Conservation (phyloP, 768 basidiomycete species). For the Leccinum rimulosum region DNA sequence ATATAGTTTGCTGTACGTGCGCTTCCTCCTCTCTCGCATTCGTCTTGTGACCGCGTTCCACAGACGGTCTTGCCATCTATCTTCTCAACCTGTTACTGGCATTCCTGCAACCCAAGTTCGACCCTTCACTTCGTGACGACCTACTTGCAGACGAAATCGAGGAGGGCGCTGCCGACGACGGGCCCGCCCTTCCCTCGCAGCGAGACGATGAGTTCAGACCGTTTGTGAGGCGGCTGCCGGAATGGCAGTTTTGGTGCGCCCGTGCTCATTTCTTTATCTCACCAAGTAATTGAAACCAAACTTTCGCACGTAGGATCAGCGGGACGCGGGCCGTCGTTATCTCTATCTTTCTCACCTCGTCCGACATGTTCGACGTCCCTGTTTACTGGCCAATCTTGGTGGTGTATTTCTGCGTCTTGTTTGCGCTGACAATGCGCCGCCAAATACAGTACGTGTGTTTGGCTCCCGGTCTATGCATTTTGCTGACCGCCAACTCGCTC, state of each 20-base stretch:
- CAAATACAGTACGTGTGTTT: conserved; percentile 79
- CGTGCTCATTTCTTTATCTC: not conserved
- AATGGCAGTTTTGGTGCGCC: conserved; percentile 94
- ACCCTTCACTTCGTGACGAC: conserved; percentile 93
- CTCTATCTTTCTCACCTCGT: conserved; percentile 77
- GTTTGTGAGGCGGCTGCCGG: conserved; percentile 91
- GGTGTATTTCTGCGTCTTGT: conserved; percentile 94
- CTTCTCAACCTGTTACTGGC: conserved; percentile 94
- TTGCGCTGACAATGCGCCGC: conserved; percentile 91
- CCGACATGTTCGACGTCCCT: conserved; percentile 88
- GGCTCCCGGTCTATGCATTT: not conserved
- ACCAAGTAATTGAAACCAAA: not conserved
- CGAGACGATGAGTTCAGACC: conserved; percentile 96
- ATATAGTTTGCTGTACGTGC: conserved; percentile 66
- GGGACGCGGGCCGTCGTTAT: conserved; percentile 86
- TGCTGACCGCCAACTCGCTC: conserved; percentile 11
- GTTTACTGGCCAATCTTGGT: conserved; percentile 99
- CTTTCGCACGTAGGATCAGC: conserved; percentile 64
- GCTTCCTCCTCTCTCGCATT: not conserved
- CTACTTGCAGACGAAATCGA: conserved; percentile 93
- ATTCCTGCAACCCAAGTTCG: conserved; percentile 97
- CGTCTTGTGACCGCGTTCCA: conserved; percentile 1
- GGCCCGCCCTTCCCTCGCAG: conserved; percentile 58
- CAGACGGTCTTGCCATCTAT: conserved; percentile 92
- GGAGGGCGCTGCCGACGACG: conserved; percentile 72